A percentile compares a stretch with the other conserved stretches of the same genome.
These are phyloP conservation scores for Wallemia mellicola DNA, from an alignment of 1,284 basidiomycete genomes.

Conservation along the genomic window DNA sequence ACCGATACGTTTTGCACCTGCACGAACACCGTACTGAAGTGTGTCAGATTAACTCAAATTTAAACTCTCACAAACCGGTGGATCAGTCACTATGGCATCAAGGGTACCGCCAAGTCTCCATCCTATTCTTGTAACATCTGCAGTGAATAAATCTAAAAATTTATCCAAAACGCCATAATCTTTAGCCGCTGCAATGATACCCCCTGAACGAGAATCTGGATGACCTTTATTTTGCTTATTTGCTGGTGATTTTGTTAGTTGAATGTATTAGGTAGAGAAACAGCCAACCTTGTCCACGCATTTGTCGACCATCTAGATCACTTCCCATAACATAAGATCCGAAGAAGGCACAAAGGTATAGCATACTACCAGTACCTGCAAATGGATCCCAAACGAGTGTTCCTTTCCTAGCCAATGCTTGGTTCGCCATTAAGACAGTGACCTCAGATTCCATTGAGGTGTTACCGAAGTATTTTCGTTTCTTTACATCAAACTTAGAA, in stretches of 20 bases:
- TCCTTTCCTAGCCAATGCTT: slow-evolving; percentile 52
- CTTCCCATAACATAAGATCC: slow-evolving; percentile 68
- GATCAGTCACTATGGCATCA: slow-evolving; percentile 82
- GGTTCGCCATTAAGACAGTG: slow-evolving; percentile 80
- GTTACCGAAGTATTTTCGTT: slow-evolving; percentile 69
- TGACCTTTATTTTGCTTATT: slow-evolving; percentile 16
- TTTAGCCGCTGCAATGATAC: slow-evolving; percentile 44
- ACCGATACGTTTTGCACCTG: slow-evolving; percentile 81
- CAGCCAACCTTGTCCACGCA: slow-evolving; percentile 51
- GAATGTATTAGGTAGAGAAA: slow-evolving; percentile 3
- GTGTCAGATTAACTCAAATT: neutral
- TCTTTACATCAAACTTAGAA: slow-evolving; percentile 50
- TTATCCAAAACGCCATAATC: slow-evolving; percentile 53
- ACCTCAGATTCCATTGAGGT: slow-evolving; percentile 96
- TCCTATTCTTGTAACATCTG: slow-evolving; percentile 19
- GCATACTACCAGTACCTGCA: slow-evolving; percentile 83
- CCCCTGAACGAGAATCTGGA: slow-evolving; percentile 18
- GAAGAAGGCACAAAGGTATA: slow-evolving; percentile 57
- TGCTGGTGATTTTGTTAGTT: neutral
- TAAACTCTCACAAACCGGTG: slow-evolving; percentile 37
- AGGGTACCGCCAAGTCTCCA: slow-evolving; percentile 66
- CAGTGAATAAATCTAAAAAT: slow-evolving; percentile 21
- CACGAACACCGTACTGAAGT: slow-evolving; percentile 53
- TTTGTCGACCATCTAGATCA: slow-evolving; percentile 89
- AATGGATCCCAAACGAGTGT: slow-evolving; percentile 91